These are phyloP conservation scores for Collybia mongolica DNA, from an alignment of 768 basidiomycete genomes.

Conservation along the genomic window DNA sequence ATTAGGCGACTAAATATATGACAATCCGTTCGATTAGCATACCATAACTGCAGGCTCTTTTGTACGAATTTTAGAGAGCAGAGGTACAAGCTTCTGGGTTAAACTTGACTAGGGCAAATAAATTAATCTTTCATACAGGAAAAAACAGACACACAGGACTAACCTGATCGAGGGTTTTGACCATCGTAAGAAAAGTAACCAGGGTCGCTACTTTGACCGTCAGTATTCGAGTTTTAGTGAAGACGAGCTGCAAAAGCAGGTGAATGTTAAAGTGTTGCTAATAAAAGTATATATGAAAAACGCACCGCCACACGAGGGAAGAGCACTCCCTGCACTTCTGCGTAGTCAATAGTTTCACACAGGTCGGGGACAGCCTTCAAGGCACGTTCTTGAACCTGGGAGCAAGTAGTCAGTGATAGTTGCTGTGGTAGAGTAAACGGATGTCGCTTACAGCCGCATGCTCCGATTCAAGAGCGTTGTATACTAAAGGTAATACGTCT, in stretches of 20 bases:
- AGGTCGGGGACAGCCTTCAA: constrained; percentile 80
- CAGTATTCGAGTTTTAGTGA: constrained; percentile 87
- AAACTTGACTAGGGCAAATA: constrained; percentile 60
- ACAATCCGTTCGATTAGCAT: constrained; percentile 12
- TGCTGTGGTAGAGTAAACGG: background rate
- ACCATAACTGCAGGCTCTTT: constrained; percentile 97
- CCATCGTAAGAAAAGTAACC: constrained; percentile 80
- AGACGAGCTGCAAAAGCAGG: constrained; percentile 64
- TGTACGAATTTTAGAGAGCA: constrained; percentile 92
- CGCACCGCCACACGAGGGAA: constrained; percentile 93
- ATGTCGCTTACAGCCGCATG: constrained; percentile 65
- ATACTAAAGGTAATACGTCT: constrained; percentile 97
- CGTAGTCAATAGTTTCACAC: constrained; percentile 93
- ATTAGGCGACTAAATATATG: background rate
- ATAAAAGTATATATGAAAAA: background rate
- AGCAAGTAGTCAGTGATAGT: constrained; percentile 6
- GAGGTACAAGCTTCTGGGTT: constrained; percentile 93
- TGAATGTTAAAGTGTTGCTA: constrained; percentile 1
- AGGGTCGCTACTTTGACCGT: constrained; percentile 91
- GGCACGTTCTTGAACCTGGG: constrained; percentile 90
- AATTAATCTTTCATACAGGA: background rate
- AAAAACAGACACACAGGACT: constrained; percentile 1
- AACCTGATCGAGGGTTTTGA: constrained; percentile 88
- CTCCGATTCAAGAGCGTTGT: constrained; percentile 95
- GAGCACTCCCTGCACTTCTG: constrained; percentile 86